Conservation (phyloP, 345 rosid species). For the Geranium rotundifolium region DNA sequence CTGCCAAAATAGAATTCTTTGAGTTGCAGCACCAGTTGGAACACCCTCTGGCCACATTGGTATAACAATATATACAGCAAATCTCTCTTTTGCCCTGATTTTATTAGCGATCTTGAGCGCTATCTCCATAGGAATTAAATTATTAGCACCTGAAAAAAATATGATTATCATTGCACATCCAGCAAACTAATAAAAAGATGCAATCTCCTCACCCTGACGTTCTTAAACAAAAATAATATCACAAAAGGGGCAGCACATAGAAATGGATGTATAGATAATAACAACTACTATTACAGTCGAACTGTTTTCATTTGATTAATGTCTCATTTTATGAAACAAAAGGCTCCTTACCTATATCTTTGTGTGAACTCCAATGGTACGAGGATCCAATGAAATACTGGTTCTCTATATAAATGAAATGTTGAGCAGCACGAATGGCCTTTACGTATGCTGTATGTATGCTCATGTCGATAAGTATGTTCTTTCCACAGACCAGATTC, state of each 20-base stretch:
- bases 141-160: conserved; percentile 64
- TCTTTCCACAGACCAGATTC: conserved; percentile 86
- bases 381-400: conserved; percentile 96
- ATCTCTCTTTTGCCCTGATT: conserved; percentile 80
- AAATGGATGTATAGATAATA: neutral
- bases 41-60: conserved; percentile 99
- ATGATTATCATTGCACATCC: conserved; percentile 6
- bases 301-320: neutral
- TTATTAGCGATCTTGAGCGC: conserved; percentile 83
- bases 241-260: neutral
- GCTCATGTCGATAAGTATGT: conserved; percentile 96
- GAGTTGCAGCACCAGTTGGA: conserved; percentile 85
- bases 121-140: conserved; percentile 93
- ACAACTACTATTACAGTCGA: neutral
- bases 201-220: too few relatives aligned
- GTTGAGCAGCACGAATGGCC: conserved; percentile 97
- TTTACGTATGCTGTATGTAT: conserved; percentile 91
- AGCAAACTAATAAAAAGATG: neutral
- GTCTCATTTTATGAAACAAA: conserved; percentile 1
- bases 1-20: conserved; percentile 96
- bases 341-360: conserved; percentile 49
- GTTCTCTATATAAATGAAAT: conserved; percentile 88
- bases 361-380: conserved; percentile 67
- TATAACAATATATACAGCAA: conserved; percentile 80
- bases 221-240: neutral